These are phyloP conservation scores for Wickerhamiella occidentalis DNA, from an alignment of 805 yeast genomes.

Conservation along the genomic window DNA sequence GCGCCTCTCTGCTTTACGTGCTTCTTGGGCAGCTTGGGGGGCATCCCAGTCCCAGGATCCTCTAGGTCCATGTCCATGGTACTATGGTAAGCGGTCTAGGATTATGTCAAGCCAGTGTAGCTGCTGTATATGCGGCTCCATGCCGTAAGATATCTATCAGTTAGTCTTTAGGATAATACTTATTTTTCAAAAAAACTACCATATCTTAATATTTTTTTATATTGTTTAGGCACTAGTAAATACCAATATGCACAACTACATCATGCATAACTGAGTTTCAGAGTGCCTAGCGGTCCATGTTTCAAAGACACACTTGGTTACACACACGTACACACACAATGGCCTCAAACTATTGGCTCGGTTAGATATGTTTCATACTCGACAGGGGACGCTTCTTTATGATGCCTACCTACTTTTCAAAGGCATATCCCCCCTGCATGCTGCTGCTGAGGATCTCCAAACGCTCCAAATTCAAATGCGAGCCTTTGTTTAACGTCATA, in stretches of 20 bases:
- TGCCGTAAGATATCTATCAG: no score
- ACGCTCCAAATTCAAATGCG: no score
- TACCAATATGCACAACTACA: neutral
- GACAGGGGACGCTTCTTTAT: neutral
- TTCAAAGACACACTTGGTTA: neutral
- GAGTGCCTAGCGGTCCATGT: neutral
- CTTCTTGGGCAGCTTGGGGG: constrained; percentile 11
- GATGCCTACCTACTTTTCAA: neutral
- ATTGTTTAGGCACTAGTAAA: no score
- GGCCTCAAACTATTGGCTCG: neutral
- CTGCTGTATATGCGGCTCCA: neutral
- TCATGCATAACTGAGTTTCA: neutral
- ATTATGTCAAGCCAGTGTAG: neutral
- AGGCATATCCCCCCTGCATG: neutral
- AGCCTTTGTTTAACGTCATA: no score
- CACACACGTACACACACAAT: neutral
- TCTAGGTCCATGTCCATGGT: constrained; percentile 10
- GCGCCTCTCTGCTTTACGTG: constrained; percentile 22
- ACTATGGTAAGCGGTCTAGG: neutral
- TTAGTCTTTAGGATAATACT: no score
- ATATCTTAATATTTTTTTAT: no score
- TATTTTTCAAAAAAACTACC: no score
- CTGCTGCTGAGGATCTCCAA: neutral
- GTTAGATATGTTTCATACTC: neutral
- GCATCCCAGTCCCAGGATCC: constrained; percentile 3